Evolutionary conservation across 2,329 filamentous ascomycete species (phyloP).

Genomic region (Elsinoe australis): DNA sequence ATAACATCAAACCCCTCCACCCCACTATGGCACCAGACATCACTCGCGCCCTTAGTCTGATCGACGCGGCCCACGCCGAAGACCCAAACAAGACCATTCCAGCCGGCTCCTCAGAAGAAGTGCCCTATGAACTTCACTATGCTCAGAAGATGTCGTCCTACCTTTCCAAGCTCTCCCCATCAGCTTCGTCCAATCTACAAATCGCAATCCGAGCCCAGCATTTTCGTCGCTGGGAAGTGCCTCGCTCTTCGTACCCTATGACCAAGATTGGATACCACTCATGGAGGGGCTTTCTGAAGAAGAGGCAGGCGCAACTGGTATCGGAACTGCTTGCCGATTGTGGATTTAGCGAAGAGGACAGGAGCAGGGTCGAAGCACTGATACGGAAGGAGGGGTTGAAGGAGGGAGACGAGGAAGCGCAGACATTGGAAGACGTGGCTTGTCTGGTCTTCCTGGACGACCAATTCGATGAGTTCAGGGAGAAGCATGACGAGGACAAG

Average conservation of each 20-base stretch:
- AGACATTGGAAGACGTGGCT: constrained; percentile 75
- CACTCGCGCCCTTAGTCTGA: constrained; percentile 52
- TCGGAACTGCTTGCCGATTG: constrained; percentile 45
- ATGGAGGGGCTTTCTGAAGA: constrained; percentile 70
- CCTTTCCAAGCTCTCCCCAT: constrained; percentile 53
- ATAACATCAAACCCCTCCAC: too few relatives aligned
- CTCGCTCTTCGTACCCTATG: constrained; percentile 63
- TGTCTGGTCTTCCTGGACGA: constrained; percentile 83
- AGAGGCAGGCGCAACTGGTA: constrained; percentile 59
- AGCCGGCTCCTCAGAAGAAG: constrained; percentile 31
- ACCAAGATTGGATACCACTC: constrained; percentile 67
- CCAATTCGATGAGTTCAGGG: constrained; percentile 74
- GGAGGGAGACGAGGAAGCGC: constrained; percentile 55
- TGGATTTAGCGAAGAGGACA: constrained; percentile 47
- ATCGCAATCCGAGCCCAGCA: constrained; percentile 79
- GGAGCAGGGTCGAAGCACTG: constrained; percentile 58
- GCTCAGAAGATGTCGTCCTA: constrained; percentile 71
- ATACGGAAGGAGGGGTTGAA: constrained; percentile 71
- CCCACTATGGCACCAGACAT: constrained; percentile 24
- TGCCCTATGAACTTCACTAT: constrained; percentile 77
- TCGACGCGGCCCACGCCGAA: constrained; percentile 63
- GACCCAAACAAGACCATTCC: constrained; percentile 54
- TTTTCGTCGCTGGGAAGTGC: constrained; percentile 77
- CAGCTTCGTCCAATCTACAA: constrained; percentile 58
- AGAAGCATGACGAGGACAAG: constrained; percentile 67